These are phyloP conservation scores for Coniochaeta hoffmannii DNA, from an alignment of 2,329 filamentous ascomycete genomes.

Conservation along the genomic window DNA sequence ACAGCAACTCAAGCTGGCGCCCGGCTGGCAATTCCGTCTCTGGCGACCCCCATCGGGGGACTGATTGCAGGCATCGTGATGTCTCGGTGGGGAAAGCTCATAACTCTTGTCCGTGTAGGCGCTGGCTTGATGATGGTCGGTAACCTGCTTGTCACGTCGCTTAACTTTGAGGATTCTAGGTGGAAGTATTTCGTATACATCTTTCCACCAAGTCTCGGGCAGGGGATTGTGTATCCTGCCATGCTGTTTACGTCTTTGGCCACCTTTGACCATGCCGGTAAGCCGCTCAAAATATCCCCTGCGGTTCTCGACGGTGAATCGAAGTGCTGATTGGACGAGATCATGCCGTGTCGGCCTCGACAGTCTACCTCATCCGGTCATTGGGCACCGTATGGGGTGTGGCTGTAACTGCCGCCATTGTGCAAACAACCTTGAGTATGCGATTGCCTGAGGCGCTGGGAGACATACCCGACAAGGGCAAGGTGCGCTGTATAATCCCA, in stretches of 20 bases:
- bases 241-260: conserved; percentile 56
- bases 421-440: conserved; percentile 53
- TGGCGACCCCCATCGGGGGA: conserved; percentile 51
- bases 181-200: conserved; percentile 52
- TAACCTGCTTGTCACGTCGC: conserved; percentile 41
- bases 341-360: conserved; percentile 55
- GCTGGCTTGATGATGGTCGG: conserved; percentile 45
- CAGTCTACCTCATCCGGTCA: conserved; percentile 56
- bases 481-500: conserved; percentile 31
- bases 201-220: conserved; percentile 50
- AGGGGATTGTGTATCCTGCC: conserved; percentile 51
- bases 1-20: conserved; percentile 57
- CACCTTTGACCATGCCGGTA: conserved; percentile 54
- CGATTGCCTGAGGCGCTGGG: conserved; percentile 45
- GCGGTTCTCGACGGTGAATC: neutral
- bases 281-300: conserved; percentile 11
- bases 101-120: conserved; percentile 43
- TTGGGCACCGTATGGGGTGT: conserved; percentile 59
- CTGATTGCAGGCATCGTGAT: conserved; percentile 51
- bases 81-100: conserved; percentile 45
- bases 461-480: conserved; percentile 49
- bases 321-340: conserved; percentile 28
- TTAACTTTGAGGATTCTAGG: conserved; percentile 39
- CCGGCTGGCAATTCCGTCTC: conserved; percentile 54
- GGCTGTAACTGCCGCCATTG: conserved; percentile 52